Percentiles rank a stretch among this genome's conserved stretches.
These are phyloP conservation scores for Arctium minus DNA, from an alignment of 129 eudicot genomes.

Conservation along the genomic window DNA sequence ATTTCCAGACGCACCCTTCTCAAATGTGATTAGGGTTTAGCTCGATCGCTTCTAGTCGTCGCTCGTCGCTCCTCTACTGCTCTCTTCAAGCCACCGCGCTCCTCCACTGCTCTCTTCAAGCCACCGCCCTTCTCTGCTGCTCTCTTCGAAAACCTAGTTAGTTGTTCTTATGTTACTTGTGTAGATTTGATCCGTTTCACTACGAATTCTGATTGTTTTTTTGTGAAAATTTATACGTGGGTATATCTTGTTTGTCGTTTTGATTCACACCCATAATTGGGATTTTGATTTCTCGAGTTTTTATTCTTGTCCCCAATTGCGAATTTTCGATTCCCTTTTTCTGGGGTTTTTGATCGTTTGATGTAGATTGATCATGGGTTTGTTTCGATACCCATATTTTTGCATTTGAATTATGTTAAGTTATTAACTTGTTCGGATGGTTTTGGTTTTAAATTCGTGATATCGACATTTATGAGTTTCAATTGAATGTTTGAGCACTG, in stretches of 20 bases:
- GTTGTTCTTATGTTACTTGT: conserved; percentile 10
- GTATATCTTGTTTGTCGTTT: conserved; percentile 2
- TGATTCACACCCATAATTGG: conserved; percentile 15
- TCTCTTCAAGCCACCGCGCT: no score
- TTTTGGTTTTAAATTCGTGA: not conserved
- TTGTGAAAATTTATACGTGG: conserved; percentile 7
- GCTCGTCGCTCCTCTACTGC: no score
- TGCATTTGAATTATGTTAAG: not conserved
- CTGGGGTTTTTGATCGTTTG: not conserved
- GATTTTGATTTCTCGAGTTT: not conserved
- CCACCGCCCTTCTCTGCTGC: no score
- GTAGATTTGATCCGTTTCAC: not conserved
- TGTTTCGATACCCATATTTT: not conserved
- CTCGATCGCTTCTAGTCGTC: no score
- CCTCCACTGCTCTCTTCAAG: no score
- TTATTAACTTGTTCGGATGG: not conserved
- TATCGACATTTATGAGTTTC: not conserved
- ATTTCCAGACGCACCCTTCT: no score
- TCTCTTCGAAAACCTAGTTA: conserved; percentile 38
- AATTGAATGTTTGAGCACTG: conserved; percentile 1
- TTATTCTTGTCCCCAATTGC: conserved; percentile 14
- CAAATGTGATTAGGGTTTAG: no score
- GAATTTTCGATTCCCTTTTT: not conserved
- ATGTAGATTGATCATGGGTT: conserved; percentile 3
- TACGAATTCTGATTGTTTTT: not conserved